Conservation (phyloP, 2,329 filamentous ascomycete genomes). For the Beauveria scarabaeidicola region DNA sequence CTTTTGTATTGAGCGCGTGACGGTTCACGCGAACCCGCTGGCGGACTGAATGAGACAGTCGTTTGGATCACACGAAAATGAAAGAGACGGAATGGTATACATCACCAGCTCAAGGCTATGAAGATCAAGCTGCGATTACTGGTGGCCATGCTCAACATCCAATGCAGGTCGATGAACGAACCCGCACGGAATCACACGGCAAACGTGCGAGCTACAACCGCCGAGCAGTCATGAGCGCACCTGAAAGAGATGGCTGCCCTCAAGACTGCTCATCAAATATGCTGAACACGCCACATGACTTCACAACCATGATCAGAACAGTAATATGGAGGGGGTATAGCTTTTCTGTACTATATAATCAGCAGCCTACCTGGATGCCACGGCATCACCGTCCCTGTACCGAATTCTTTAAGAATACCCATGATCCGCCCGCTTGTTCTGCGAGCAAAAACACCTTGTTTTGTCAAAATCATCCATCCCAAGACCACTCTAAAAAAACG, state of each 20-base stretch:
- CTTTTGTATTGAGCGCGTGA: constrained; percentile 58
- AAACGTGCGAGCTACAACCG: neutral
- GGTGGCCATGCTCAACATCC: neutral
- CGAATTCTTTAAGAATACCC: neutral
- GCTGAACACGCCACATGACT: neutral
- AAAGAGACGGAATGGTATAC: neutral
- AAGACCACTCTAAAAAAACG: neutral
- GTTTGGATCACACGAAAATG: neutral
- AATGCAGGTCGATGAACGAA: neutral
- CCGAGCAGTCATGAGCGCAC: neutral
- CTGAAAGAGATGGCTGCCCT: neutral
- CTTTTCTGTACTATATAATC: neutral
- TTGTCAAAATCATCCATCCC: neutral
- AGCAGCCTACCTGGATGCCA: neutral
- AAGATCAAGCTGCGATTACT: neutral
- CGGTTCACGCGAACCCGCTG: constrained; percentile 72
- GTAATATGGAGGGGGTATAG: neutral
- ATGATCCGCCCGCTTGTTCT: neutral
- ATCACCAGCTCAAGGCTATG: neutral
- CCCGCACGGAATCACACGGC: neutral
- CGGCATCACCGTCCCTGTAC: neutral
- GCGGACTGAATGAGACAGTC: constrained; percentile 37
- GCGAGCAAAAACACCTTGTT: neutral
- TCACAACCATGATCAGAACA: neutral
- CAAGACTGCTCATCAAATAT: too few relatives aligned